Base-by-base conservation (phyloP, 257 asterid species). In the Solanum neorickii region DNA sequence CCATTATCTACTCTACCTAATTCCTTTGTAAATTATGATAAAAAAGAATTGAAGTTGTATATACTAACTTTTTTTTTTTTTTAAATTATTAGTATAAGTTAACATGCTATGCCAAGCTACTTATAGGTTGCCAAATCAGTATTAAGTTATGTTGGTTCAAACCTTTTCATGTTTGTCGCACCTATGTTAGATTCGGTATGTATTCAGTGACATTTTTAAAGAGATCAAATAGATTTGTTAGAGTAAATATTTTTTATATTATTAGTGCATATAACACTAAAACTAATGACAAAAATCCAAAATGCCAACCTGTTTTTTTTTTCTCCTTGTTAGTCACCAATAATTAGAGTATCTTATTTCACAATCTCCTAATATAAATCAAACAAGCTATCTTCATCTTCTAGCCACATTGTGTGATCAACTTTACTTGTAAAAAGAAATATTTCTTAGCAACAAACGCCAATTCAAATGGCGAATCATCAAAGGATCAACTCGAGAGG, bases 1-100 rank as follows among this genome's bases (percentile, higher is more conserved):
- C 44, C 39, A 27, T 80, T 80, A 5, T 56, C 85, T 47, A 47
- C 68, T 80, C 41, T 80, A 78, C 66, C 66, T 27, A 78, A 78
- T 29, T 80, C 39, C 13, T 80, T 46, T 47, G 12, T 29, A 47
- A 80, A 47, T 46, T 78, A 78, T 46, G 41, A 78, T 3, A 44
- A 27, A 46, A 46, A 44, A 0, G 5, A 9, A 56, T 21, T 59
- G 1, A 59, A 8, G 66, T 59, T 20, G n/a, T 59, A 59, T 20
- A 20, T 59, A 59, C 66, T 59, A 3, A 18, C 1, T 52, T 2
- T 2, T 2, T 49, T 16, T 16, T 52, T 35, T 35, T 35, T 27
- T 27, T n/a, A n/a, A n/a, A 35, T 59, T 62, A 62, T n/a, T 23
- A n/a, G 13, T 62, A n/a, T 5, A 62, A 62, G n/a, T 62, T 62